Evolutionary conservation across 176 grass and related monocot species (phyloP).

Genomic region (Cenchrus fungigraminus): DNA sequence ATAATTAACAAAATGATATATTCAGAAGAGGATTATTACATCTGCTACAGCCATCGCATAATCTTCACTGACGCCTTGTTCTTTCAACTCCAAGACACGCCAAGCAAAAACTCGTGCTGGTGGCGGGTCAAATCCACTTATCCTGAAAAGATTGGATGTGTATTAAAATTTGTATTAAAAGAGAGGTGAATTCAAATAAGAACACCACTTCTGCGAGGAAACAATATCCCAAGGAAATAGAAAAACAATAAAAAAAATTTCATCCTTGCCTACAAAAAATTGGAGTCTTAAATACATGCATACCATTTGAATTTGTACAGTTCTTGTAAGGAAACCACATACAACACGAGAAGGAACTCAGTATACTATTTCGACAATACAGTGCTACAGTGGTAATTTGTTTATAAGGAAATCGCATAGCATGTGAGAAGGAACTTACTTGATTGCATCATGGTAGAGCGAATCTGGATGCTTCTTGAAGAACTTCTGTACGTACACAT

Average conservation of each 20-base stretch:
- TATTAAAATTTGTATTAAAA: neutral
- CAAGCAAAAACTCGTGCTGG: conserved; percentile 90
- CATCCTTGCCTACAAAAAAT: neutral
- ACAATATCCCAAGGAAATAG: neutral
- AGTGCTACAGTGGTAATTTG: neutral
- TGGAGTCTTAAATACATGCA: neutral
- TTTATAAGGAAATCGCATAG: neutral
- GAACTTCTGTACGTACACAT: conserved; percentile 73
- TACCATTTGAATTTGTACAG: neutral
- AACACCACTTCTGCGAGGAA: neutral
- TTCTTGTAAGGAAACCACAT: no score
- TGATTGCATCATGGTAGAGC: conserved; percentile 75
- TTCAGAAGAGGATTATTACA: conserved; percentile 49
- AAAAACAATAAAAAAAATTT: neutral
- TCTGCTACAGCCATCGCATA: conserved; percentile 87
- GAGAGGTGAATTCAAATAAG: neutral
- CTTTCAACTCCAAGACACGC: conserved; percentile 77
- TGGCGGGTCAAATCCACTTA: conserved; percentile 81
- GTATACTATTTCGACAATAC: neutral
- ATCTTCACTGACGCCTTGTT: conserved; percentile 69
- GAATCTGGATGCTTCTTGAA: conserved; percentile 71
- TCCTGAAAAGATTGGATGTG: conserved; percentile 43
- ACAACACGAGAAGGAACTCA: no score
- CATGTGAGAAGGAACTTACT: conserved; percentile 44
- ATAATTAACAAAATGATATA: conserved; percentile 23